Evolutionary conservation across 225 moss, liverwort and hornwort species (phyloP).

Genomic region (Bryoerythrophyllum caledonicum): DNA sequence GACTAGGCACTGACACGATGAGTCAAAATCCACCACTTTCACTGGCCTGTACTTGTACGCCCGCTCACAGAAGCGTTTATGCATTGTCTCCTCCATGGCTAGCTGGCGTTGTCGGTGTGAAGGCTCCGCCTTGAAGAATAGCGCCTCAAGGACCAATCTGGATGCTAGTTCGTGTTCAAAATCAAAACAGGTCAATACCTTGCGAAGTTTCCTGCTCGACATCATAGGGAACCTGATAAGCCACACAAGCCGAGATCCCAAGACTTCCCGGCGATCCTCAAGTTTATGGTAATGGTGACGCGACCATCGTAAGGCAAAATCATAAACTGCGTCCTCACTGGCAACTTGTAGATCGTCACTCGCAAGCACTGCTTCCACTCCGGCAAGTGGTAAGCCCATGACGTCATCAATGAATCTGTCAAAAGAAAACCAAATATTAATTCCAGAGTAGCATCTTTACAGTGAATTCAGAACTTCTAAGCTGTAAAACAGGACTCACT

Average conservation of each 20-base stretch:
- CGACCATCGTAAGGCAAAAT: constrained; percentile 92
- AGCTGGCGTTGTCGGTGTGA: constrained; percentile 91
- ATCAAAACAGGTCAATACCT: constrained; percentile 91
- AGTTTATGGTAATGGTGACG: constrained; percentile 79
- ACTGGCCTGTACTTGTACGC: constrained; percentile 99
- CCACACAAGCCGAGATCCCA: constrained; percentile 82
- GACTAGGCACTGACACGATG: constrained; percentile 81
- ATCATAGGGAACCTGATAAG: constrained; percentile 99
- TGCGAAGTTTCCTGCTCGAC: constrained; percentile 94
- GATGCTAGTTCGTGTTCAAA: constrained; percentile 91
- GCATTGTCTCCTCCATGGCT: constrained; percentile 81
- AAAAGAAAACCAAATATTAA: constrained; percentile 13
- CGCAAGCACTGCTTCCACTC: constrained; percentile 93
- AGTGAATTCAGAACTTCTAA: neutral
- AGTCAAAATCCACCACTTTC: constrained; percentile 94
- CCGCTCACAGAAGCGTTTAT: constrained; percentile 89
- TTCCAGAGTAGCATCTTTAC: neutral
- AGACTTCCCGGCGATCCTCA: constrained; percentile 89
- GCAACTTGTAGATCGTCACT: constrained; percentile 98
- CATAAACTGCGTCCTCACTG: constrained; percentile 96
- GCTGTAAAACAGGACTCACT: neutral
- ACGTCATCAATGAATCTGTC: constrained; percentile 85
- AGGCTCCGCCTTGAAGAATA: constrained; percentile 89
- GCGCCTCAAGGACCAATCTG: constrained; percentile 83
- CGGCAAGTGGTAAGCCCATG: constrained; percentile 89